These are phyloP conservation scores for Aureobasidium lini DNA, from an alignment of 2,329 filamentous ascomycete genomes.

Conservation along the genomic window DNA sequence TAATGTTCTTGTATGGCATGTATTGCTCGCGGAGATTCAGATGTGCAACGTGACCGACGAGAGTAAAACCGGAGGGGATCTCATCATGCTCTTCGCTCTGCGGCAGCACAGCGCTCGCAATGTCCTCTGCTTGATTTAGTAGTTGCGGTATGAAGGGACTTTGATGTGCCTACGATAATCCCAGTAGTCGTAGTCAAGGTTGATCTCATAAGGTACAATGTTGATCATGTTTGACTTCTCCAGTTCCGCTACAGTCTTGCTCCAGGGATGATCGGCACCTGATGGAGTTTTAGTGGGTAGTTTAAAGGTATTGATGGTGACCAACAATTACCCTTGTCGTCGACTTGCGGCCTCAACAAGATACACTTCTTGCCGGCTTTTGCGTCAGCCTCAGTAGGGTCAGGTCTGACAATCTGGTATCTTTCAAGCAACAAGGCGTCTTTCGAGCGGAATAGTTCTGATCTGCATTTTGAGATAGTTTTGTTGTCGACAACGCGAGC, in stretches of 20 bases:
- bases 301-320: conserved; percentile 9
- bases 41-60: conserved; percentile 82
- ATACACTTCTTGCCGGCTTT: conserved; percentile 38
- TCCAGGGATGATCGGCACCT: conserved; percentile 63
- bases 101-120: conserved; percentile 74
- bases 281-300: background rate
- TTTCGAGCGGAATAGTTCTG: conserved; percentile 54
- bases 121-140: conserved; percentile 50
- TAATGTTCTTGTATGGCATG: conserved; percentile 75
- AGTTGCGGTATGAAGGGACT: background rate
- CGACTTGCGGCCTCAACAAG: conserved; percentile 38
- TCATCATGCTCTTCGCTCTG: conserved; percentile 71
- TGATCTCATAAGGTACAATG: conserved; percentile 67
- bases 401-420: conserved; percentile 54
- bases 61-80: conserved; percentile 77
- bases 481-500: conserved; percentile 69
- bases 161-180: conserved; percentile 55
- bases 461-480: conserved; percentile 65
- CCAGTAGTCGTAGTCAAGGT: conserved; percentile 80
- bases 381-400: conserved; percentile 52
- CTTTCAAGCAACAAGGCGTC: conserved; percentile 61
- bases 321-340: conserved; percentile 15
- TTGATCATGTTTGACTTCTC: conserved; percentile 61
- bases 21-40: conserved; percentile 81
- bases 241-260: conserved; percentile 58